Evolutionary conservation across 306 rosid species (phyloP), one percentile per base, ranked within the genome.

Genomic region (Arachis hypogaea): DNA sequence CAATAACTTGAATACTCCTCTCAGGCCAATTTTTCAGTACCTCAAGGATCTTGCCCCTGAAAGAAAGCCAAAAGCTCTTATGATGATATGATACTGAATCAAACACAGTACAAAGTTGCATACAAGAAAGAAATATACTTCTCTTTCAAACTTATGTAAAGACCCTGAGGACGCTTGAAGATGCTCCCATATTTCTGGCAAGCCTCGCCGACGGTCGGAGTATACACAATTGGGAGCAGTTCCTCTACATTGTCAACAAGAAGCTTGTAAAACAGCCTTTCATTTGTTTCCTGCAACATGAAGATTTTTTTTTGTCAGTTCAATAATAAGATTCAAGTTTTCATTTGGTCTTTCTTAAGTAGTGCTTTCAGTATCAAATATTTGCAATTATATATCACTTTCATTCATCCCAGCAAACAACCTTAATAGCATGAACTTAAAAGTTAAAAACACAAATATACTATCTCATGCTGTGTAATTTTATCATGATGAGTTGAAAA

Each of bases 1-100:
- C 75, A 71, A 71, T 69, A 52, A 52, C 58, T 52, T 52, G 58
- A 52, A 52, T 52, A 52, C 58, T 52, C 58, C 58, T 52, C 58
- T 52, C 58, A 52, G 58, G 58, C 58, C 58, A 52, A 22, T 52
- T 52, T 52, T n/a, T 52, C 6, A 52, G 5, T n/a, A 52, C 58
- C 9, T 52, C 58, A 52, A 52, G 58, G 58, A 52, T 52, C 29
- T 52, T 52, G 7, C 58, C 58, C 58, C 58, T 52, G 58, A 52
- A 52, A 52, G 10, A 52, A n/a, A 22, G 58, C 58, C 29, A 52
- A 52, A n/a, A 52, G 0, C 58, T n/a, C 58, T 52, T 33, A 33
- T 33, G 38, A 33, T 33, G 38, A 33, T 33, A 52, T 52, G 58
- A 52, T n/a, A 8, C 22, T 52, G 58, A 18, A 52, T 14, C 54